These are phyloP conservation scores for Leccinum rimulosum DNA, from an alignment of 768 basidiomycete genomes.

Conservation along the genomic window DNA sequence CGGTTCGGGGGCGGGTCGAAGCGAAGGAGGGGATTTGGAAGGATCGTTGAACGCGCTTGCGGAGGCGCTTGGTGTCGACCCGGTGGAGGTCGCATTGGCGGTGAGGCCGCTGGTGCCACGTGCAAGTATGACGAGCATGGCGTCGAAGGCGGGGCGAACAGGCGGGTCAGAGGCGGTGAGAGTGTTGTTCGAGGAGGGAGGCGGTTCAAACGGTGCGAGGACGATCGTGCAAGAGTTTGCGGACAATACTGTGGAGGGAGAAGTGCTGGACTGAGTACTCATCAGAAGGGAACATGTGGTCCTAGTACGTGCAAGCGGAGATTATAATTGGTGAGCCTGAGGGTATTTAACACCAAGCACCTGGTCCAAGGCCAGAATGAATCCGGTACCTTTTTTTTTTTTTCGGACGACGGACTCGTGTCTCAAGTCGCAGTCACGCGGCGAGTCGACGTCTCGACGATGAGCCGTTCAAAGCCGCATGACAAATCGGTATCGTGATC, in stretches of 20 bases:
- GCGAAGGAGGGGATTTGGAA: conserved; percentile 41
- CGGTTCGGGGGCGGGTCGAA: conserved; percentile 4
- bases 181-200: conserved; percentile 26
- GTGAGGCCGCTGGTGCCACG: conserved; percentile 60
- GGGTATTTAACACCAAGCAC: too few relatives aligned
- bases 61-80: conserved; percentile 56
- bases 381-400: too few relatives aligned
- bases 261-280: neutral
- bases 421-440: too few relatives aligned
- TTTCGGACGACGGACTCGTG: too few relatives aligned
- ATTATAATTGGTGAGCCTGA: too few relatives aligned
- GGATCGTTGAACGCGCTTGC: conserved; percentile 59
- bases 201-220: neutral
- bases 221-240: neutral
- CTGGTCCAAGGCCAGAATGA: too few relatives aligned
- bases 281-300: too few relatives aligned
- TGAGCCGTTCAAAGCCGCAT: too few relatives aligned
- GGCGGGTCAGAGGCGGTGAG: conserved; percentile 42
- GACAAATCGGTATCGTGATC: too few relatives aligned
- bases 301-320: too few relatives aligned
- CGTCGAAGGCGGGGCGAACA: conserved; percentile 41
- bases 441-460: too few relatives aligned
- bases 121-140: conserved; percentile 56
- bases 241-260: neutral
- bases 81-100: conserved; percentile 59